phyloP scores from a whole-genome alignment of 352 stramenopile genomes.

The Globisporangium radiosum region DNA sequence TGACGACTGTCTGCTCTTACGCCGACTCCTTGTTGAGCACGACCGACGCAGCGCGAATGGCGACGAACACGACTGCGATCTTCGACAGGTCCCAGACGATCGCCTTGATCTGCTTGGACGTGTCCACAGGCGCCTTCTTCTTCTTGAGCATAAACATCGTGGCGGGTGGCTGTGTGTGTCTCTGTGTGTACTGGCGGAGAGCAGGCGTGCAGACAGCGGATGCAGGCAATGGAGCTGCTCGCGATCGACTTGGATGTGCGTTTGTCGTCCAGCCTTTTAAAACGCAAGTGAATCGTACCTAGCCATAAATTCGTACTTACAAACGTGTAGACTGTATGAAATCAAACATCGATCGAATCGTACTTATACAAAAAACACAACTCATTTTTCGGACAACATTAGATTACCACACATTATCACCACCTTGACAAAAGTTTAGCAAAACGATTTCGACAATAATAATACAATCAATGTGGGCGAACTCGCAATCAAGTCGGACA shows the following conservation, averaged over 20 bases:
- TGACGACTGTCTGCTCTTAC: constrained; percentile 17
- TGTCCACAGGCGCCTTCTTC: constrained; percentile 82
- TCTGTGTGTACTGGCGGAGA: neutral
- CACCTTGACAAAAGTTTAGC: too few relatives aligned
- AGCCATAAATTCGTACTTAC: neutral
- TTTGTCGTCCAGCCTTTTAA: neutral
- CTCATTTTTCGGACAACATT: too few relatives aligned
- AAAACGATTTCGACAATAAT: too few relatives aligned
- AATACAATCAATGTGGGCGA: too few relatives aligned
- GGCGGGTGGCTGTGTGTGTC: neutral
- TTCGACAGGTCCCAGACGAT: constrained; percentile 70
- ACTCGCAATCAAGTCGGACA: too few relatives aligned
- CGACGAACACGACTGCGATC: constrained; percentile 64
- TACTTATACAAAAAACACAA: too few relatives aligned
- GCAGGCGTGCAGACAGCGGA: neutral
- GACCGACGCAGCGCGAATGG: constrained; percentile 67
- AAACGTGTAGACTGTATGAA: neutral
- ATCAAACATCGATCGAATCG: neutral
- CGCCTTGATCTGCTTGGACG: constrained; percentile 68
- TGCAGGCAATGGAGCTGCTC: neutral
- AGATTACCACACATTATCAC: too few relatives aligned
- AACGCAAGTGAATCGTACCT: neutral
- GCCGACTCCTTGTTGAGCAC: constrained; percentile 57
- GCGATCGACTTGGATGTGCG: neutral
- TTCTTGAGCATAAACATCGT: constrained; percentile 86